These are phyloP conservation scores for Xylaria sp. DNA, from an alignment of 2,329 filamentous ascomycete species.

Conservation along the genomic window DNA sequence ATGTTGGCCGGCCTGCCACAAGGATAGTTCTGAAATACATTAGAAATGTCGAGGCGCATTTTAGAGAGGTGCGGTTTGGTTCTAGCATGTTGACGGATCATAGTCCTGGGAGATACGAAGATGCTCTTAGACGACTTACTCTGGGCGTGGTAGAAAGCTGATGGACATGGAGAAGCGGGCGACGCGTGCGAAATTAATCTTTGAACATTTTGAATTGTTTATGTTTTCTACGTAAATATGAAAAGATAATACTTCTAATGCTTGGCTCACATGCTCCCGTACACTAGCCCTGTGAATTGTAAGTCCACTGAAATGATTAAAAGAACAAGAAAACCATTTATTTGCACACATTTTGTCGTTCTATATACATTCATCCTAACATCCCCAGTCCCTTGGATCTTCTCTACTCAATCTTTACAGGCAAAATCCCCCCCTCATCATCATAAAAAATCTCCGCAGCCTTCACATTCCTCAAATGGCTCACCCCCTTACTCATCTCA, in stretches of 20 bases:
- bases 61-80: conserved; percentile 77
- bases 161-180: background rate
- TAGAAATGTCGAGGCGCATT: conserved; percentile 74
- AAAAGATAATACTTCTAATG: background rate
- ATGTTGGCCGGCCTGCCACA: conserved; percentile 73
- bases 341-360: background rate
- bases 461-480: conserved; percentile 79
- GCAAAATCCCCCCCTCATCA: conserved; percentile 69
- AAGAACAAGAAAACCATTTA: no score
- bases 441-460: conserved; percentile 80
- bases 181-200: background rate
- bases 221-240: background rate
- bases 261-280: no score
- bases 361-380: conserved; percentile 22
- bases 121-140: conserved; percentile 70
- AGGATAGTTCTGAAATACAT: conserved; percentile 77
- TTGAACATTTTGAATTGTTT: background rate
- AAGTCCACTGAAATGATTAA: no score
- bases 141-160: conserved; percentile 55
- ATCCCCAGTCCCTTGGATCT: background rate
- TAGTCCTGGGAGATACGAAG: conserved; percentile 79
- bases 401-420: conserved; percentile 48
- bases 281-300: background rate
- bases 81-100: conserved; percentile 81
- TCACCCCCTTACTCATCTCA: conserved; percentile 73